These are phyloP conservation scores for Polyplosphaeria fusca DNA, from an alignment of 495 filamentous ascomycete species.

Conservation along the genomic window DNA sequence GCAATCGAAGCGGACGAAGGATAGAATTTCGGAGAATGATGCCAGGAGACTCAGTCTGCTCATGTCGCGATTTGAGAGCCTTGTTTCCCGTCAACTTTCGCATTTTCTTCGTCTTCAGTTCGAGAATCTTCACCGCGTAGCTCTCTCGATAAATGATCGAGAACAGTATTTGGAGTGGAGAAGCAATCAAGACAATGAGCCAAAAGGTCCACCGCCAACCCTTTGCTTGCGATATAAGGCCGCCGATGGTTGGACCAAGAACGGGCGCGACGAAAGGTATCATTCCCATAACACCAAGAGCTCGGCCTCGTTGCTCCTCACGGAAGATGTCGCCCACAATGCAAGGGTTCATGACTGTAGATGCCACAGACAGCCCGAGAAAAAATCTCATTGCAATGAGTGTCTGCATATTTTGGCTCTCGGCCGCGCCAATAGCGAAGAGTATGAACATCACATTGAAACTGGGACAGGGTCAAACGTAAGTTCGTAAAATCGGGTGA, in stretches of 20 bases:
- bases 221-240: conserved; percentile 50
- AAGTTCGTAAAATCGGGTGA: too few species aligned
- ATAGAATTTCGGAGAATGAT: conserved; percentile 29
- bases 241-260: conserved; percentile 56
- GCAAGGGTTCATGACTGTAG: conserved; percentile 50
- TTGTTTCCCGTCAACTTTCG: conserved; percentile 40
- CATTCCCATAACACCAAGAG: conserved; percentile 49
- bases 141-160: conserved; percentile 39
- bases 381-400: conserved; percentile 59
- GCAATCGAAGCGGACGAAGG: conserved; percentile 35
- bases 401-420: conserved; percentile 47
- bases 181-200: conserved; percentile 45
- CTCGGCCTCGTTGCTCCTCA: conserved; percentile 45
- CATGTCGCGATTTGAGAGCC: conserved; percentile 33
- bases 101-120: conserved; percentile 32
- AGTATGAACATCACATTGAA: conserved; percentile 55
- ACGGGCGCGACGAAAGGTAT: conserved; percentile 53
- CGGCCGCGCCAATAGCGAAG: conserved; percentile 53
- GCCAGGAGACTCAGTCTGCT: conserved; percentile 20
- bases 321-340: conserved; percentile 55
- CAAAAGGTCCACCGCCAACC: conserved; percentile 68
- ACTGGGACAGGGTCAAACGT: conserved; percentile 52
- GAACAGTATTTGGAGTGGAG: conserved; percentile 26
- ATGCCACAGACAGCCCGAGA: conserved; percentile 49
- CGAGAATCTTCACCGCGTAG: conserved; percentile 35